These are phyloP conservation scores for Yamadazyma songkhlaensis DNA, from an alignment of 1,139 yeast species.

Conservation along the genomic window DNA sequence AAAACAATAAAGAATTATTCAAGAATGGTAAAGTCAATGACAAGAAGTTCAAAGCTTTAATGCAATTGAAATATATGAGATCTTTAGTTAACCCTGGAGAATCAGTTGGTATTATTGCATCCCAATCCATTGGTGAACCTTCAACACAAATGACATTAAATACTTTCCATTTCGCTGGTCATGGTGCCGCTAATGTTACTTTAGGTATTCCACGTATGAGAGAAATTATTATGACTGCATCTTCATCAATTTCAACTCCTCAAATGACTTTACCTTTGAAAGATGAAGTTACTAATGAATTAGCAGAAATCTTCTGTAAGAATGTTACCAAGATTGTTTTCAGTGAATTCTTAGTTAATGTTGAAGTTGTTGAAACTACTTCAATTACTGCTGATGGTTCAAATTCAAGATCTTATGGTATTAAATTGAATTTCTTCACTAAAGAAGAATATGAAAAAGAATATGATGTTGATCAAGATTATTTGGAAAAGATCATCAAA, in stretches of 20 bases:
- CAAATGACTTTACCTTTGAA: constrained; percentile 93
- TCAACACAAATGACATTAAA: constrained; percentile 99
- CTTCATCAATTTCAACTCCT: constrained; percentile 92
- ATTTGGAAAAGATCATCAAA: constrained; percentile 69
- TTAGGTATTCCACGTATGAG: constrained; percentile 99
- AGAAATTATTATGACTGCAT: constrained; percentile 99
- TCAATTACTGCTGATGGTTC: constrained; percentile 49
- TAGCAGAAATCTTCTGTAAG: constrained; percentile 92
- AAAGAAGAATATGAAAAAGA: constrained; percentile 77
- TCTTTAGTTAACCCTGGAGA: constrained; percentile 95
- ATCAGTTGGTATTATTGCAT: constrained; percentile 96
- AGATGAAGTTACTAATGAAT: constrained; percentile 73
- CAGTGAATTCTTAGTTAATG: constrained; percentile 86
- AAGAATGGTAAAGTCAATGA: constrained; percentile 61
- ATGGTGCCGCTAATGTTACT: constrained; percentile 99
- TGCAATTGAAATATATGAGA: constrained; percentile 98
- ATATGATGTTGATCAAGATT: constrained; percentile 81
- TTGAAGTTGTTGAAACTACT: constrained; percentile 85
- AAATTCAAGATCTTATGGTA: constrained; percentile 69
- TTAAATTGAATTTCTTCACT: constrained; percentile 74
- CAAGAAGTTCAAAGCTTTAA: constrained; percentile 90
- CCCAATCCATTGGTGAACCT: constrained; percentile 99
- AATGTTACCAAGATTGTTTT: constrained; percentile 81
- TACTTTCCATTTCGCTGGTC: constrained; percentile 99
- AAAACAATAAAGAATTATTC: constrained; percentile 51